A percentile compares a stretch with the other conserved stretches of the same genome.
Conservation (phyloP, 2,329 filamentous ascomycete genomes). For the Botrytis tulipae region DNA sequence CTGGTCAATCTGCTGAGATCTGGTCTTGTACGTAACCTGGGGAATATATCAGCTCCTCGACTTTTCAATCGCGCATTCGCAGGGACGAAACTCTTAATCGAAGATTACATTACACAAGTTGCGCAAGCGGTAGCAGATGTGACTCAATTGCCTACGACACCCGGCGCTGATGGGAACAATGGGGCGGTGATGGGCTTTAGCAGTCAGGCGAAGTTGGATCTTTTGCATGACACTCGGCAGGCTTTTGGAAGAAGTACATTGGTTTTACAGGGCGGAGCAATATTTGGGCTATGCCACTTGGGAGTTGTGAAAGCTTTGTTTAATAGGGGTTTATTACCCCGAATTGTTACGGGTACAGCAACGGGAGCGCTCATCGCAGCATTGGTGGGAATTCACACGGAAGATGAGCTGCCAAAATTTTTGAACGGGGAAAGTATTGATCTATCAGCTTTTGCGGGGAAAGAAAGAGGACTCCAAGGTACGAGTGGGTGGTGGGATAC, state of each 20-base stretch:
- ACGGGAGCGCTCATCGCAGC: constrained; percentile 89
- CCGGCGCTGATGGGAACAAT: constrained; percentile 43
- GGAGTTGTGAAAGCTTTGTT: constrained; percentile 88
- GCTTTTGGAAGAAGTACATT: constrained; percentile 84
- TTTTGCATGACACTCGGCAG: constrained; percentile 82
- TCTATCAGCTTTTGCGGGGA: constrained; percentile 68
- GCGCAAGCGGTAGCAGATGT: constrained; percentile 80
- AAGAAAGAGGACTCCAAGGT: constrained; percentile 36
- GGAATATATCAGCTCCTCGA: constrained; percentile 79
- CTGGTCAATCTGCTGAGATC: constrained; percentile 79
- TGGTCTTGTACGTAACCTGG: constrained; percentile 79
- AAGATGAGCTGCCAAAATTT: constrained; percentile 76
- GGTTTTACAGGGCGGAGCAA: constrained; percentile 84
- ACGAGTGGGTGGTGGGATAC: constrained; percentile 50
- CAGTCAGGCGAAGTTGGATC: constrained; percentile 66
- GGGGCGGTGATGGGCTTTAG: constrained; percentile 42
- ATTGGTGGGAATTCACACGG: constrained; percentile 80
- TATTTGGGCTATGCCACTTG: constrained; percentile 87
- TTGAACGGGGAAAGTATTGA: constrained; percentile 79
- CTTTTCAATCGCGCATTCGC: constrained; percentile 84
- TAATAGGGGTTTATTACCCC: constrained; percentile 74
- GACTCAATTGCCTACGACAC: constrained; percentile 59
- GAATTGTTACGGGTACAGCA: constrained; percentile 88
- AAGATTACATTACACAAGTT: constrained; percentile 84
- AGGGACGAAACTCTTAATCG: constrained; percentile 86